Conservation (phyloP, 2,329 filamentous ascomycete genomes). For the Delphinella strobiligena region DNA sequence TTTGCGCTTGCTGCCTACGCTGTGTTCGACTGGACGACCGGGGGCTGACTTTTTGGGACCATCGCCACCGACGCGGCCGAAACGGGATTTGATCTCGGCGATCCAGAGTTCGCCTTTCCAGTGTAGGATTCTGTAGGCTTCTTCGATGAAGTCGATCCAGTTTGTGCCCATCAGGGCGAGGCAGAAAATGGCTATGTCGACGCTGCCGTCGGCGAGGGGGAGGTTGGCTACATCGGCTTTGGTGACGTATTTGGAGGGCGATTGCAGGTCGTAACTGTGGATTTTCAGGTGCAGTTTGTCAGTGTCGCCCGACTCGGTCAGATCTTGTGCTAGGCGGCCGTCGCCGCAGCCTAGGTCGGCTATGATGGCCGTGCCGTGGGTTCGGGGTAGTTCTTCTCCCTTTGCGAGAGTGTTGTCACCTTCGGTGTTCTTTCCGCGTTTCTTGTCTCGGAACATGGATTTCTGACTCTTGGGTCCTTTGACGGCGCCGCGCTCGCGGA, state of each 20-base stretch:
- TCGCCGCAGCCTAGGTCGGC: conserved; percentile 92
- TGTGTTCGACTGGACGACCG: conserved; percentile 48
- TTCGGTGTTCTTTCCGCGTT: conserved; percentile 27
- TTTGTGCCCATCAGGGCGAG: conserved; percentile 98
- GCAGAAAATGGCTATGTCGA: conserved; percentile 89
- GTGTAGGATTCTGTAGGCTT: conserved; percentile 81
- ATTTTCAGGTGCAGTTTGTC: conserved; percentile 26
- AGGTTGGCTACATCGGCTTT: conserved; percentile 80
- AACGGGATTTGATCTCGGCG: conserved; percentile 90
- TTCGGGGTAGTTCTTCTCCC: conserved; percentile 52
- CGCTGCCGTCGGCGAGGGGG: conserved; percentile 59
- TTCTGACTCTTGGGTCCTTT: conserved; percentile 23
- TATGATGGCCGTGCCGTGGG: conserved; percentile 60
- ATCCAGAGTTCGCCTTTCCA: conserved; percentile 97
- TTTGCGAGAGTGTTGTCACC: conserved; percentile 12
- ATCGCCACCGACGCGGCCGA: conserved; percentile 48
- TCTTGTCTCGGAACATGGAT: conserved; percentile 20
- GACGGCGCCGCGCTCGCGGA: conserved; percentile 55
- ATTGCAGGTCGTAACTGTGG: conserved; percentile 57
- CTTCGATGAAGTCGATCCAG: conserved; percentile 93
- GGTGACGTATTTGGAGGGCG: conserved; percentile 63
- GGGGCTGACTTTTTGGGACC: conserved; percentile 16
- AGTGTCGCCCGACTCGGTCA: too few relatives aligned
- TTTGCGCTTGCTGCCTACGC: conserved; percentile 54
- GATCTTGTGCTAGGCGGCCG: conserved; percentile 67